A percentile compares a stretch with the other conserved stretches of the same genome.
phyloP scores from a whole-genome alignment of 441 rosid species.

The Corymbia citriodora region DNA sequence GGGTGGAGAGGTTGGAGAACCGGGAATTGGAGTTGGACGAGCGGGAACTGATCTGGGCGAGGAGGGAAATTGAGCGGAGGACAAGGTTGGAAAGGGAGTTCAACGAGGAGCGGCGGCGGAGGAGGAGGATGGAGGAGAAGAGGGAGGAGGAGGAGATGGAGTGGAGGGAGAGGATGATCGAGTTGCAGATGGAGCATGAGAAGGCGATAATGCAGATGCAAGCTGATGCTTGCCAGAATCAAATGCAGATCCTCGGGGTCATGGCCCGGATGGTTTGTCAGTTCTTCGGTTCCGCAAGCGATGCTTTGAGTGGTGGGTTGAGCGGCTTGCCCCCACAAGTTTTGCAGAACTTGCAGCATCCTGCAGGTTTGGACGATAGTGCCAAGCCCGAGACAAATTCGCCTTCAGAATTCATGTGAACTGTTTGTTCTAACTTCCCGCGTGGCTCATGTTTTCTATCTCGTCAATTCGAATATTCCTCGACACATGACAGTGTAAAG shows the following conservation, averaged over 20 bases:
- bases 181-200: conserved; percentile 68
- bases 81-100: conserved; percentile 40
- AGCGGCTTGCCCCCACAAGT: conserved; percentile 56
- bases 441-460: background rate
- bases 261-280: conserved; percentile 63
- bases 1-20: conserved; percentile 37
- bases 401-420: conserved; percentile 60
- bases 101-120: conserved; percentile 41
- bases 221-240: conserved; percentile 70
- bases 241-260: conserved; percentile 66
- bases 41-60: conserved; percentile 40
- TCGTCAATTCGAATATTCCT: background rate
- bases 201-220: conserved; percentile 73
- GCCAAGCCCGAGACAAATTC: conserved; percentile 64
- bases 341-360: conserved; percentile 63
- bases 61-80: conserved; percentile 38
- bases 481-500: background rate
- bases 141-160: conserved; percentile 80
- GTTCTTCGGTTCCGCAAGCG: conserved; percentile 53
- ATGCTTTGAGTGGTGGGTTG: conserved; percentile 47
- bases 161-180: conserved; percentile 56
- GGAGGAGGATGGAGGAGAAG: conserved; percentile 55
- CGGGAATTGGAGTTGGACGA: conserved; percentile 52
- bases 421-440: background rate
- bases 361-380: conserved; percentile 42